These are phyloP conservation scores for Garcia nutans DNA, from an alignment of 345 rosid species.

Conservation along the genomic window DNA sequence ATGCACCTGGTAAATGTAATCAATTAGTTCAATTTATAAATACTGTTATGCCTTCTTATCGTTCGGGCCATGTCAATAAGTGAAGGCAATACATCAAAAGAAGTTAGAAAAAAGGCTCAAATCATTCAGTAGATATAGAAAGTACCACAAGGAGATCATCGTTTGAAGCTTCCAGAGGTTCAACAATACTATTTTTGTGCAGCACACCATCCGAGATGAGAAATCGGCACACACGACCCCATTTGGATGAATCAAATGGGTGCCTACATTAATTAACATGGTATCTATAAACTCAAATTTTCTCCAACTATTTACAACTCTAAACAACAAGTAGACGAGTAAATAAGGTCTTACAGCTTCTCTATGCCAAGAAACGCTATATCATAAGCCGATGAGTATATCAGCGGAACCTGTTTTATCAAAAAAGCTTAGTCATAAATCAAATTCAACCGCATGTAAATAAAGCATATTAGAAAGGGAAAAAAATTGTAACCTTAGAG, in stretches of 20 bases:
- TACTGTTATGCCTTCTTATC: neutral
- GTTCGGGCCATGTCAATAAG: neutral
- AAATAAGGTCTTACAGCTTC: slow-evolving; percentile 52
- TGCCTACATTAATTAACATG: slow-evolving; percentile 50
- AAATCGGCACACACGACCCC: slow-evolving; percentile 79
- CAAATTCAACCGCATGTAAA: neutral
- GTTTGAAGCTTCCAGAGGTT: slow-evolving; percentile 75
- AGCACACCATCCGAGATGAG: slow-evolving; percentile 55
- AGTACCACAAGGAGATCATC: slow-evolving; percentile 90
- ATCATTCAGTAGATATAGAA: slow-evolving; percentile 4
- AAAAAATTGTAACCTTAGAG: slow-evolving; percentile 40
- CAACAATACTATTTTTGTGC: slow-evolving; percentile 54
- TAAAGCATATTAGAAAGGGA: neutral
- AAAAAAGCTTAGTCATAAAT: slow-evolving; percentile 1
- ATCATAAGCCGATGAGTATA: slow-evolving; percentile 68
- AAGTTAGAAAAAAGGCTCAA: neutral
- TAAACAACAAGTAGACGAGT: neutral
- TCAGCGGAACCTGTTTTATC: slow-evolving; percentile 58
- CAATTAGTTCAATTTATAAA: slow-evolving; percentile 7
- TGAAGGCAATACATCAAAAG: neutral
- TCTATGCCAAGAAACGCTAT: slow-evolving; percentile 86
- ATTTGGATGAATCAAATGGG: slow-evolving; percentile 90
- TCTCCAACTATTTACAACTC: neutral
- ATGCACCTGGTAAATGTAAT: slow-evolving; percentile 56
- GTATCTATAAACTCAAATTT: slow-evolving; percentile 5